phyloP scores from a whole-genome alignment of 192 early-diverging fungal genomes.

The Coemansia sp. region DNA sequence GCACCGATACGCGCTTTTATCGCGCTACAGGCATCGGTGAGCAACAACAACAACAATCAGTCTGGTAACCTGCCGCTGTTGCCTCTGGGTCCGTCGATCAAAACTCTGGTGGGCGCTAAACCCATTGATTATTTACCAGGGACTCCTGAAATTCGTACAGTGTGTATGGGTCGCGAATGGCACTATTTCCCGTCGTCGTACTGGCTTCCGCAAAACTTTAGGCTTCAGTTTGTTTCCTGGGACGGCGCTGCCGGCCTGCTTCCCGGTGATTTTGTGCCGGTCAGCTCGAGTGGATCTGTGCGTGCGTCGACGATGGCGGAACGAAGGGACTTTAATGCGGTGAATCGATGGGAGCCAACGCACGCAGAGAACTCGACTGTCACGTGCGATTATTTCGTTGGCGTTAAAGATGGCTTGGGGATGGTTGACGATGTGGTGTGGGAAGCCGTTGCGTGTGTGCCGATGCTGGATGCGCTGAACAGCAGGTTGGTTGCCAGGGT shows the following conservation, averaged over 20 bases:
- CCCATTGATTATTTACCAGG: neutral
- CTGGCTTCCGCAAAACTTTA: slow-evolving; percentile 74
- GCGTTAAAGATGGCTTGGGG: slow-evolving; percentile 2
- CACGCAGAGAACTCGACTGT: slow-evolving; percentile 16
- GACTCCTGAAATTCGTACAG: neutral
- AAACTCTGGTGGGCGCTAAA: slow-evolving; percentile 4
- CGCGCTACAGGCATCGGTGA: slow-evolving; percentile 15
- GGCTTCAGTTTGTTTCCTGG: slow-evolving; percentile 65
- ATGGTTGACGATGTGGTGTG: neutral
- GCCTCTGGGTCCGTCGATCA: slow-evolving; percentile 27
- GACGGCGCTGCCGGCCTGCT: slow-evolving; percentile 74
- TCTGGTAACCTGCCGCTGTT: slow-evolving; percentile 4
- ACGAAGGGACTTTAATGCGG: slow-evolving; percentile 36
- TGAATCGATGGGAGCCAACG: slow-evolving; percentile 35
- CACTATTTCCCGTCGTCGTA: slow-evolving; percentile 91
- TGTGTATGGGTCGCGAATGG: slow-evolving; percentile 96
- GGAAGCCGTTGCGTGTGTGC: slow-evolving; percentile 19
- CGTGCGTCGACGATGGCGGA: slow-evolving; percentile 16
- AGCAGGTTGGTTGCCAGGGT: slow-evolving; percentile 20
- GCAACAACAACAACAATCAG: slow-evolving; percentile 15
- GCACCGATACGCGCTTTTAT: slow-evolving; percentile 71
- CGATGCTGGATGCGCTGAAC: slow-evolving; percentile 24
- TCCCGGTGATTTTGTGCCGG: slow-evolving; percentile 70
- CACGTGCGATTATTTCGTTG: slow-evolving; percentile 20
- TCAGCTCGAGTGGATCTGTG: slow-evolving; percentile 11